These are phyloP conservation scores for Backusella psychrophila DNA, from an alignment of 192 early-diverging fungal species.

Conservation along the genomic window DNA sequence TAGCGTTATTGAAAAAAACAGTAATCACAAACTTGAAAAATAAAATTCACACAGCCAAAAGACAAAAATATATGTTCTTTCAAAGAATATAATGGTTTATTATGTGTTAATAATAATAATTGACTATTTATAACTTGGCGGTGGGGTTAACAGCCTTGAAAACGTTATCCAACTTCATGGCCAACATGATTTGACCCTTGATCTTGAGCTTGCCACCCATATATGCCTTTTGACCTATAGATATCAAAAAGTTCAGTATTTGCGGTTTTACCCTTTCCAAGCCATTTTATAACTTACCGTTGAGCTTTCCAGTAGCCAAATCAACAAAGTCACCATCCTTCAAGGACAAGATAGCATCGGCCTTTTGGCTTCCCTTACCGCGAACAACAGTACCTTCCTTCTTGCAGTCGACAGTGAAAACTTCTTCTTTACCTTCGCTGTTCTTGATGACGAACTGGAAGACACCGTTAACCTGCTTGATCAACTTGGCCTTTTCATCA, in stretches of 20 bases:
- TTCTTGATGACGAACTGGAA: constrained; percentile 90
- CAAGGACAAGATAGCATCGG: constrained; percentile 75
- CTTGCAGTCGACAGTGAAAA: constrained; percentile 88
- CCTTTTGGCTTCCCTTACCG: constrained; percentile 53
- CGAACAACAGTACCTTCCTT: constrained; percentile 62
- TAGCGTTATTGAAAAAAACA: background rate
- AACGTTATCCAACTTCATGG: constrained; percentile 67
- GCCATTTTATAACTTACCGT: constrained; percentile 52
- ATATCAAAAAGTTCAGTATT: background rate
- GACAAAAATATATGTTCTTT: background rate
- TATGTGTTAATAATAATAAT: background rate
- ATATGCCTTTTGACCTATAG: constrained; percentile 79
- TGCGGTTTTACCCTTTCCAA: background rate
- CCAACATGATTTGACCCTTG: constrained; percentile 75
- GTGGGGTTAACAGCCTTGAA: constrained; percentile 55
- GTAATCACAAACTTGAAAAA: background rate
- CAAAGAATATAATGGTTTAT: background rate
- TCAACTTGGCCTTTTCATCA: constrained; percentile 56
- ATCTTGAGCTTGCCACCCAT: constrained; percentile 91
- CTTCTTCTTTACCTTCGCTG: constrained; percentile 59
- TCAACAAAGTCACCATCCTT: constrained; percentile 83
- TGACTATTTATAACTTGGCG: constrained; percentile 56
- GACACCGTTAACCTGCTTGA: constrained; percentile 76
- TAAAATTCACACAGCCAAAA: background rate
- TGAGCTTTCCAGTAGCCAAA: constrained; percentile 80